Percentiles rank a stretch among this genome's conserved stretches.
phyloP scores from a whole-genome alignment of 2,329 filamentous ascomycete species.

The Domatiomyces catenatus region DNA sequence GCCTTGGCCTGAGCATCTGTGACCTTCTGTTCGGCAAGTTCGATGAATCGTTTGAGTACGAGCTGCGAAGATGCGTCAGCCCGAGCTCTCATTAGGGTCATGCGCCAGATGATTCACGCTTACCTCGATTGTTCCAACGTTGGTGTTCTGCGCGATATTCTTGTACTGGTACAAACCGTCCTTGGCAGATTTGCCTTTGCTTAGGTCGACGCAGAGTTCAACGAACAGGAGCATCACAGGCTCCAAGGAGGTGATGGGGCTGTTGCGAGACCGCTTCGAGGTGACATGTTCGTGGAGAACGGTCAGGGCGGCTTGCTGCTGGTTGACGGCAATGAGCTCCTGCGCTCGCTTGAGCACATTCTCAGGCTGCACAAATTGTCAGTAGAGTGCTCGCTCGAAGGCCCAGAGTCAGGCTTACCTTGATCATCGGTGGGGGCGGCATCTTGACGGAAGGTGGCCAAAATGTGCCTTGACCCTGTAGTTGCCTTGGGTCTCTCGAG shows the following conservation, averaged over 20 bases:
- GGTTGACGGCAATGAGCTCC: conserved; percentile 95
- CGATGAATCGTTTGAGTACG: conserved; percentile 95
- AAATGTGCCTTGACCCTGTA: conserved; percentile 7
- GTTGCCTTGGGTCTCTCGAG: conserved; percentile 15
- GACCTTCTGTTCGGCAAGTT: conserved; percentile 90
- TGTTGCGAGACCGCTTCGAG: conserved; percentile 94
- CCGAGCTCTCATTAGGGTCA: conserved; percentile 4
- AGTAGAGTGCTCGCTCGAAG: background rate
- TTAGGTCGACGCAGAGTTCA: conserved; percentile 88
- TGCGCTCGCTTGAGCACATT: conserved; percentile 98
- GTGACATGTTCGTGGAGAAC: conserved; percentile 98
- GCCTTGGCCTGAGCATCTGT: conserved; percentile 90
- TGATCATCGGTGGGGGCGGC: conserved; percentile 70
- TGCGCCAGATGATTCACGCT: background rate
- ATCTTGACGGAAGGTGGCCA: conserved; percentile 33
- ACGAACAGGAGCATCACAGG: conserved; percentile 97
- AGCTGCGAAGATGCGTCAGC: conserved; percentile 36
- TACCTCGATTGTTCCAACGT: conserved; percentile 93
- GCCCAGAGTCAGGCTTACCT: background rate
- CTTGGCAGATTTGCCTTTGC: conserved; percentile 97
- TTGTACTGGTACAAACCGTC: conserved; percentile 99
- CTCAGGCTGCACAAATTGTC: conserved; percentile 71
- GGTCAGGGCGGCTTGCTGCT: conserved; percentile 78
- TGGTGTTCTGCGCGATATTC: conserved; percentile 98
- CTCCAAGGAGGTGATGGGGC: conserved; percentile 87